Percentiles rank a stretch among this genome's conserved stretches.
phyloP scores from a whole-genome alignment of 345 rosid species.

The Theobroma cacao region DNA sequence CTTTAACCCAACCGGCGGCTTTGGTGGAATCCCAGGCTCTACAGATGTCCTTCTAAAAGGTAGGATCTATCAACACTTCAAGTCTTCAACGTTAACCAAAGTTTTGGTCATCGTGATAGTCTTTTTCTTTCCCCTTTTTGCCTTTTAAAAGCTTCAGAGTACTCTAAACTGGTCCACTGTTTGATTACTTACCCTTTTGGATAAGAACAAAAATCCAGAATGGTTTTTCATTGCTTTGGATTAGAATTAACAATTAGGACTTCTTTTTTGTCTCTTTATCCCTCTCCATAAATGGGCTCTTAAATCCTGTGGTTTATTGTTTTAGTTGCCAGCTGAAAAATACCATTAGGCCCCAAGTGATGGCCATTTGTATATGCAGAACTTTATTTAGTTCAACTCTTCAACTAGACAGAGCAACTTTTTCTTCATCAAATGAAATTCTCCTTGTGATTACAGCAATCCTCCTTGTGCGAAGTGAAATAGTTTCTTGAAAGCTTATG shows the following conservation, averaged over 20 bases:
- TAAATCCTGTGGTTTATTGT: background rate
- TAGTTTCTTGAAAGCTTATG: background rate
- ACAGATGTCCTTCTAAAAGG: slow-evolving; percentile 67
- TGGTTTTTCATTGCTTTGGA: background rate
- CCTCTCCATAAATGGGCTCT: background rate
- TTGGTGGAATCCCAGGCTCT: slow-evolving; percentile 46
- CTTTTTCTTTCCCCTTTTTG: slow-evolving; percentile 14
- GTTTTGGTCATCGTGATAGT: slow-evolving; percentile 7
- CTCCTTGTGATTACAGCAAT: background rate
- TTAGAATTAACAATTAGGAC: background rate
- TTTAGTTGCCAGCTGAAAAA: background rate
- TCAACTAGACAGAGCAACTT: background rate
- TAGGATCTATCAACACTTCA: slow-evolving; percentile 13
- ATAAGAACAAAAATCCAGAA: background rate
- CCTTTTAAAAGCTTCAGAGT: background rate
- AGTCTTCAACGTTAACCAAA: slow-evolving; percentile 13
- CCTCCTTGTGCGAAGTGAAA: background rate
- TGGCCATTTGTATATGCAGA: background rate
- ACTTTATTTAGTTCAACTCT: background rate
- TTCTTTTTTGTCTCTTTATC: background rate
- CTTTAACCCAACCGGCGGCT: slow-evolving; percentile 30
- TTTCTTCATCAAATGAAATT: background rate
- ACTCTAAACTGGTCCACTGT: slow-evolving; percentile 1
- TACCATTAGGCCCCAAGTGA: background rate
- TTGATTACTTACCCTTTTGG: background rate